Percentiles rank a stretch among this genome's conserved stretches.
These are phyloP conservation scores for Leonotis leonurus DNA, from an alignment of 257 asterid genomes.

Conservation along the genomic window DNA sequence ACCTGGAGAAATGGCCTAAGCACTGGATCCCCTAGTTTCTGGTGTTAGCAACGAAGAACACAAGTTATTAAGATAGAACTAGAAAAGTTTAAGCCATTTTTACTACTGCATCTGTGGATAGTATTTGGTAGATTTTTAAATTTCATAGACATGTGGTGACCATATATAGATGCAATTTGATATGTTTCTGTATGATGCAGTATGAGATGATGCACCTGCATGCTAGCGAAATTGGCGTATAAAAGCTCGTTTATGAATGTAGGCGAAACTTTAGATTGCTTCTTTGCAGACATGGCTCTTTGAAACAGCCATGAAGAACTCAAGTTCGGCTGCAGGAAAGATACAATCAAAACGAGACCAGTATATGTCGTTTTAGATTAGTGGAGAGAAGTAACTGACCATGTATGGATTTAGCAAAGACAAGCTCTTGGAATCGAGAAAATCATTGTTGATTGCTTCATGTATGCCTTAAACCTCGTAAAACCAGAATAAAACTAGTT, in stretches of 20 bases:
- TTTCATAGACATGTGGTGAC: neutral
- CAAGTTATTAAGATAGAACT: neutral
- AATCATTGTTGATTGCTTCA: conserved; percentile 63
- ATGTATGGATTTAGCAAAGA: conserved; percentile 83
- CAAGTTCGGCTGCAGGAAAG: conserved; percentile 69
- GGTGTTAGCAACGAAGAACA: neutral
- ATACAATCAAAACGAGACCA: conserved; percentile 10
- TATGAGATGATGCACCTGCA: conserved; percentile 50
- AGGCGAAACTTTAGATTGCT: conserved; percentile 55
- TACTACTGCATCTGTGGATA: neutral
- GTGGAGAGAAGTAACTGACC: conserved; percentile 36
- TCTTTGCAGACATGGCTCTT: conserved; percentile 93
- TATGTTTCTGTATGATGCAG: neutral
- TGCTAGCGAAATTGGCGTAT: conserved; percentile 71
- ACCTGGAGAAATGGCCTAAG: conserved; percentile 99
- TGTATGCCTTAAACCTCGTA: conserved; percentile 52
- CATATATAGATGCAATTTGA: neutral
- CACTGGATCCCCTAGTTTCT: conserved; percentile 95
- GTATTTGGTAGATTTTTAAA: neutral
- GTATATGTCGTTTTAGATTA: neutral
- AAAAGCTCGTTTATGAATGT: conserved; percentile 80
- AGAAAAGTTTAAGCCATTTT: neutral
- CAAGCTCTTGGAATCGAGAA: conserved; percentile 63
- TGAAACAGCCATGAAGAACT: conserved; percentile 95
- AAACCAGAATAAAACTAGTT: neutral